Evolutionary conservation across 2,329 filamentous ascomycete genomes (phyloP).

Genomic region (Rasamsonia emersonii): DNA sequence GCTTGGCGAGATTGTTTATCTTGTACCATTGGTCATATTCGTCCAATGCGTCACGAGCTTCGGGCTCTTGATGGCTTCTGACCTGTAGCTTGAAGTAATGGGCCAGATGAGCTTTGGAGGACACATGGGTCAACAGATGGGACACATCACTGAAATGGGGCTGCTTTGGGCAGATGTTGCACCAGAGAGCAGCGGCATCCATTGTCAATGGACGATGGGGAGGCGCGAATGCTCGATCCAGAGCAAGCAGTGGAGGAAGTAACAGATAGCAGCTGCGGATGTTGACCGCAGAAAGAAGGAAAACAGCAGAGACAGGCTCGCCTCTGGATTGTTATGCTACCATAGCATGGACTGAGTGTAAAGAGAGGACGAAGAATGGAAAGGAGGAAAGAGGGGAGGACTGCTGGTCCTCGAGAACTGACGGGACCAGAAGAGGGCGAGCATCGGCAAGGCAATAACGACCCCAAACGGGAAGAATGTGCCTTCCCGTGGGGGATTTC

Average conservation of each 20-base stretch:
- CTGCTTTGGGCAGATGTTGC: constrained; percentile 72
- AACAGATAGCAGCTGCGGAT: constrained; percentile 16
- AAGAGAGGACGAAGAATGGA: constrained; percentile 2
- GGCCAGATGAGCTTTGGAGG: constrained; percentile 85
- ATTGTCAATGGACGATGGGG: constrained; percentile 19
- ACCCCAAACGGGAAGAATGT: too few species aligned
- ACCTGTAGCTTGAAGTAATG: constrained; percentile 76
- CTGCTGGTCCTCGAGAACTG: background rate
- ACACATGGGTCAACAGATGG: constrained; percentile 83
- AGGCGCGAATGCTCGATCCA: constrained; percentile 5
- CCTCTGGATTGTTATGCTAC: too few species aligned
- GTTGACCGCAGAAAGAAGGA: constrained; percentile 10
- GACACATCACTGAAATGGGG: constrained; percentile 83
- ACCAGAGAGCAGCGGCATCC: constrained; percentile 59
- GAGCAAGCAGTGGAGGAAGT: constrained; percentile 12
- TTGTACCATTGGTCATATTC: constrained; percentile 73
- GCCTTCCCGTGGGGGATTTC: too few species aligned
- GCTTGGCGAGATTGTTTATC: constrained; percentile 57
- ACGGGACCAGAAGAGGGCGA: constrained; percentile 2
- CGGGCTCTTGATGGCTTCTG: constrained; percentile 56
- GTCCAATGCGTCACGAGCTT: constrained; percentile 54
- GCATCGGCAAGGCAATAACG: background rate
- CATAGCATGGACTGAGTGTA: too few species aligned
- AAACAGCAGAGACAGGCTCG: constrained; percentile 2
- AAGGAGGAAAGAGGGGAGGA: constrained; percentile 3